phyloP scores from a whole-genome alignment of 2,329 filamentous ascomycete species.

The Pseudomassariella vexata region DNA sequence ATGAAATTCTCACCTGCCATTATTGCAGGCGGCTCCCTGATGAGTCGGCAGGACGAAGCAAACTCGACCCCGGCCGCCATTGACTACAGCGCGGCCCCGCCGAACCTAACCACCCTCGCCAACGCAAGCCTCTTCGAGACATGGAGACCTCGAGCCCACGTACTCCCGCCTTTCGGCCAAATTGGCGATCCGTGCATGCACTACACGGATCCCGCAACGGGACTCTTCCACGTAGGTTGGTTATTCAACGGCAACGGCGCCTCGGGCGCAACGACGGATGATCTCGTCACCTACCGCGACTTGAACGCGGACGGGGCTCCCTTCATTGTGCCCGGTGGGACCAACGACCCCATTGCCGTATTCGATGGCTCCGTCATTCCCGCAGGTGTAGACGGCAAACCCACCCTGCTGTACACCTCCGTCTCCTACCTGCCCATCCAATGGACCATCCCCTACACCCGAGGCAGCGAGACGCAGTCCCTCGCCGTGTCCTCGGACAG shows the following conservation, averaged over 20 bases:
- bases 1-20: too few relatives aligned
- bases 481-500: slow-evolving; percentile 29
- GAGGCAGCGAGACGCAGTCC: slow-evolving; percentile 38
- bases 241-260: slow-evolving; percentile 25
- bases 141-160: slow-evolving; percentile 28
- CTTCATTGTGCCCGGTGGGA: slow-evolving; percentile 19
- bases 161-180: slow-evolving; percentile 31
- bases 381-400: slow-evolving; percentile 32
- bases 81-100: slow-evolving; percentile 30
- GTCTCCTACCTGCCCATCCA: slow-evolving; percentile 37
- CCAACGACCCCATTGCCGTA: slow-evolving; percentile 35
- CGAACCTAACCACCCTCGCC: slow-evolving; percentile 31
- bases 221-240: slow-evolving; percentile 37
- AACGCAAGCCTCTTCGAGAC: slow-evolving; percentile 29
- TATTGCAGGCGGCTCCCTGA: too few relatives aligned
- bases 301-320: slow-evolving; percentile 30
- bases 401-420: slow-evolving; percentile 38
- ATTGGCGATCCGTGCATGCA: slow-evolving; percentile 39
- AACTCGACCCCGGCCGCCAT: too few relatives aligned
- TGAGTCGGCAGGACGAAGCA: too few relatives aligned
- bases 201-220: slow-evolving; percentile 36
- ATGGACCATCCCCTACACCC: slow-evolving; percentile 38
- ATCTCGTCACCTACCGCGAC: slow-evolving; percentile 32
- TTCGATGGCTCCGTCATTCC: slow-evolving; percentile 40
- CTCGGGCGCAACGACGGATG: slow-evolving; percentile 32